Evolutionary conservation across 768 basidiomycete genomes (phyloP).

Genomic region (Tylopilus plumbeoviolaceoides): DNA sequence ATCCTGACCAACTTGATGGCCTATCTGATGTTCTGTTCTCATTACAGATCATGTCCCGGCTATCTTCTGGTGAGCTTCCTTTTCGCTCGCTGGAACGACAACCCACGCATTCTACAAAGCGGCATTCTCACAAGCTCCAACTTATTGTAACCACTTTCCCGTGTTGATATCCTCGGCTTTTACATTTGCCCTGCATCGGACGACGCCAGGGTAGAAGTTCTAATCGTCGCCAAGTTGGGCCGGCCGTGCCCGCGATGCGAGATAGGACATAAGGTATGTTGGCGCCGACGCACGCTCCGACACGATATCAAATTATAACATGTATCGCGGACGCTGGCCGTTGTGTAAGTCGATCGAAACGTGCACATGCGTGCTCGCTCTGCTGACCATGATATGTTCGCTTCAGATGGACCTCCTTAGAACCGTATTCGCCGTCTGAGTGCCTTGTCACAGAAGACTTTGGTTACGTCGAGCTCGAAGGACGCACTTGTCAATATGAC

Average conservation of each 20-base stretch:
- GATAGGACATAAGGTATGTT: neutral
- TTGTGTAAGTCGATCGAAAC: neutral
- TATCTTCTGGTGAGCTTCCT: neutral
- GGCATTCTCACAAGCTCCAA: neutral
- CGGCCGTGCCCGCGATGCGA: neutral
- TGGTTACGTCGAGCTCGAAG: neutral
- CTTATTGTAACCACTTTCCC: neutral
- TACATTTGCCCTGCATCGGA: neutral
- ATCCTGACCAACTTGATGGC: neutral
- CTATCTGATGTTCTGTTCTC: neutral
- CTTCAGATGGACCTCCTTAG: neutral
- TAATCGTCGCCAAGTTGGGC: constrained; percentile 2
- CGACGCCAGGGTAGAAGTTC: neutral
- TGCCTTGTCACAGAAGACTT: neutral
- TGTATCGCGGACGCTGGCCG: neutral
- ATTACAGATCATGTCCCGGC: neutral
- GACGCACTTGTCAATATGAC: neutral
- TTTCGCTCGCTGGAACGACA: neutral
- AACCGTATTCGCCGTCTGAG: neutral
- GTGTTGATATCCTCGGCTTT: no score
- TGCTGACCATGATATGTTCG: neutral
- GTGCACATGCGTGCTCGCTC: neutral
- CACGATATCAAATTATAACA: neutral
- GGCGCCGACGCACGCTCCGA: neutral
- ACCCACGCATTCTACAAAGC: neutral